Percentiles rank a stretch among this genome's conserved stretches.
Evolutionary conservation across 2,329 filamentous ascomycete species (phyloP).

Genomic region (Cryphonectria naterciae): DNA sequence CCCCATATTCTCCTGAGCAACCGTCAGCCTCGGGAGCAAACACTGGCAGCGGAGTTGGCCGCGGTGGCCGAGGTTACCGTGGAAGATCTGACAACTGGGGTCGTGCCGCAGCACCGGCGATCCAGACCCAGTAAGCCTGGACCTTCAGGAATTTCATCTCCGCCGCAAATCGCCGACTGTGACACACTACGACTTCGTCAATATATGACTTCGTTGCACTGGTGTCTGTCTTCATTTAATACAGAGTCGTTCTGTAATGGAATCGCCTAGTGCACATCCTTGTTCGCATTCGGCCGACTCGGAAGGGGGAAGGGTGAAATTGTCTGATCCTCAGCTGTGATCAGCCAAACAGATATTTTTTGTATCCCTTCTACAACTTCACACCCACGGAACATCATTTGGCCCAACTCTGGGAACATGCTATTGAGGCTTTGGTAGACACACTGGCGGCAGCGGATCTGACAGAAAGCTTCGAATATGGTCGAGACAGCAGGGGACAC

Average conservation of each 20-base stretch:
- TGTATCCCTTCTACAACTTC: slow-evolving; percentile 27
- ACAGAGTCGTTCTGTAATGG: slow-evolving; percentile 18
- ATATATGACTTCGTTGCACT: slow-evolving; percentile 2
- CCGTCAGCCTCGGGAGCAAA: slow-evolving; percentile 30
- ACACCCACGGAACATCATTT: slow-evolving; percentile 16
- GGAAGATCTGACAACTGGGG: slow-evolving; percentile 49
- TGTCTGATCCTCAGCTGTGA: background rate
- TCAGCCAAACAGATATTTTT: slow-evolving; percentile 17
- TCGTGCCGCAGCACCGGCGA: slow-evolving; percentile 35
- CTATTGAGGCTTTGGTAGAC: slow-evolving; percentile 11
- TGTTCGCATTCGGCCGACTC: slow-evolving; percentile 19
- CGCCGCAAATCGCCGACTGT: background rate
- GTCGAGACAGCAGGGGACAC: background rate
- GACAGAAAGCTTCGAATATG: slow-evolving; percentile 16
- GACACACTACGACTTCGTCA: background rate
- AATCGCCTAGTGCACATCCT: slow-evolving; percentile 13
- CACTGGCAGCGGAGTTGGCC: slow-evolving; percentile 24
- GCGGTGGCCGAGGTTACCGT: slow-evolving; percentile 47
- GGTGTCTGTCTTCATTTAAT: slow-evolving; percentile 15
- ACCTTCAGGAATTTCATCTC: background rate
- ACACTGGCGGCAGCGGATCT: slow-evolving; percentile 15
- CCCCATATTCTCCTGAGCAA: slow-evolving; percentile 36
- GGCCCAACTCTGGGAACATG: slow-evolving; percentile 15
- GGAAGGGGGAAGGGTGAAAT: background rate
- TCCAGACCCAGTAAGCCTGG: slow-evolving; percentile 33